Base-by-base conservation (phyloP, 805 yeast species). In the Ogataea trehalophila region DNA sequence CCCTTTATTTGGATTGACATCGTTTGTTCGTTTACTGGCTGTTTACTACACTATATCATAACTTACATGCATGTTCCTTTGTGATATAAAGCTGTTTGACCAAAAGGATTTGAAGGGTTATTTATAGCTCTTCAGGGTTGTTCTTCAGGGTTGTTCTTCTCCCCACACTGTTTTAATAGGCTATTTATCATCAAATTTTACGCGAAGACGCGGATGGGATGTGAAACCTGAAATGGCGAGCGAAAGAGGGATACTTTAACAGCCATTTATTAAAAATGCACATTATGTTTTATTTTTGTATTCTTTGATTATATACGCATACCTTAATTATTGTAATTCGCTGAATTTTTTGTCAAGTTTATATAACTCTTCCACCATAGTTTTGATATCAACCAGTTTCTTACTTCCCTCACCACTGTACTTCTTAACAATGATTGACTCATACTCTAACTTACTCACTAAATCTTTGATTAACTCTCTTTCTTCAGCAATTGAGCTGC, bases 341-440 rank as follows among this genome's bases (percentile, higher is more conserved):
- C 49, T 39, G 41, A 59, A 49, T 35, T 49, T 53, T 18, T 45
- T 51, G 5, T 58, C 58, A 34, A 60, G 51, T 33, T 51, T 58
- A 29, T 49, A 48, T 11, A 59, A 34, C 37, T 59, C 65, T 11
- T 53, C 56, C 18, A 60, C 46, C 52, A 58, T 52, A 9, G 29
- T 38, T 11, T 45, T 44, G 8, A 58, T 47, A 20, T 55, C 46
- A 9, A 29, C 33, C 23, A 41, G 44, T 36, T 48, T 54, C 20
- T 26, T n/a, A 4, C 16, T 26, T 2, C 18, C 16, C 13, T 26
- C 17, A 7, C 20, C n/a, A 15, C 34, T n/a, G 13, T 15, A 22
- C 13, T n/a, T 35, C 15, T 11, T 29, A 13, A 51, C 23, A 14
- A 5, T 37, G 13, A 45, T 41, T 23, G 45, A 50, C 35, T 59